These are phyloP conservation scores for Xylaria sp. DNA, from an alignment of 2,329 filamentous ascomycete genomes.

Conservation along the genomic window DNA sequence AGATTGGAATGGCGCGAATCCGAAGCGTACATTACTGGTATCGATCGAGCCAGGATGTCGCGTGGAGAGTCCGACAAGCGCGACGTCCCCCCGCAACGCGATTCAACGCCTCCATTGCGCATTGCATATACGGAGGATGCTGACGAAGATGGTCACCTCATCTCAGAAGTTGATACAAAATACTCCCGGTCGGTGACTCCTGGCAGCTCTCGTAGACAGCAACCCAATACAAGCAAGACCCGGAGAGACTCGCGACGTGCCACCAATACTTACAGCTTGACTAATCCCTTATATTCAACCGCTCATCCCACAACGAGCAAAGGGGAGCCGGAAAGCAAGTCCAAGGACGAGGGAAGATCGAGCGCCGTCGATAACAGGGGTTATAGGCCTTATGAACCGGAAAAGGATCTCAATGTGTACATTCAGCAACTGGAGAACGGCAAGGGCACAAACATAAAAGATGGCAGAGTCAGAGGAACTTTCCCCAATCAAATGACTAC, in stretches of 20 bases:
- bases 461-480: no score
- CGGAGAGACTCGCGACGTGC: slow-evolving; percentile 54
- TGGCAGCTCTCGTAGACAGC: slow-evolving; percentile 58
- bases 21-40: no score
- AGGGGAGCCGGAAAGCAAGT: slow-evolving; percentile 41
- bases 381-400: no score
- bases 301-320: slow-evolving; percentile 48
- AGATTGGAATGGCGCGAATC: no score
- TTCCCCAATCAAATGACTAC: no score
- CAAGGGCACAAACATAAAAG: no score
- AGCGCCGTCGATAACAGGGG: slow-evolving; percentile 26
- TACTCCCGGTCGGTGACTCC: slow-evolving; percentile 61
- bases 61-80: no score
- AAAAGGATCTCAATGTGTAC: no score
- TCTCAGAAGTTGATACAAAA: slow-evolving; percentile 51
- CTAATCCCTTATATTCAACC: slow-evolving; percentile 48
- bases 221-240: slow-evolving; percentile 62
- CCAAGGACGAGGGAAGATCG: slow-evolving; percentile 49
- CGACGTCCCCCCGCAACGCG: slow-evolving; percentile 42
- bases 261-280: slow-evolving; percentile 55
- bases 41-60: no score
- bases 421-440: no score
- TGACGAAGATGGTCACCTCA: slow-evolving; percentile 59
- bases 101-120: slow-evolving; percentile 45
- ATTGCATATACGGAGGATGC: slow-evolving; percentile 61